These are phyloP conservation scores for Xylaria curta DNA, from an alignment of 495 filamentous ascomycete genomes.

Conservation along the genomic window DNA sequence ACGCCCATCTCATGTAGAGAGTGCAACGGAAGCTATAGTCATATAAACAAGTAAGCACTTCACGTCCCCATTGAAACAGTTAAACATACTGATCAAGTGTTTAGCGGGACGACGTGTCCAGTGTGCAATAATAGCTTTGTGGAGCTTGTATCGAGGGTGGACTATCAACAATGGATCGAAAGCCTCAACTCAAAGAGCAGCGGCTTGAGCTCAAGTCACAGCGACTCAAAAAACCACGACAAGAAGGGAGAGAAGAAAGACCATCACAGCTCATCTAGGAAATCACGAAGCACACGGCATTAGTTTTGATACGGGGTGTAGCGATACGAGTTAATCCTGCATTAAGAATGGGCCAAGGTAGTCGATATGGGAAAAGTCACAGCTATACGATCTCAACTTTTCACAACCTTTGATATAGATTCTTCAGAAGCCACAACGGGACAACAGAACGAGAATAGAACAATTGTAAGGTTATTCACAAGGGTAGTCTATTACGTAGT, in stretches of 20 bases:
- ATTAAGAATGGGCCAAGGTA: not conserved
- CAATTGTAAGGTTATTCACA: not conserved
- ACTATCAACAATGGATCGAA: conserved; percentile 3
- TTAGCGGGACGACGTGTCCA: conserved; percentile 13
- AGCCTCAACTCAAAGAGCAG: not conserved
- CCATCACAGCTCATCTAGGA: conserved; percentile 5
- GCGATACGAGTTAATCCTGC: not conserved
- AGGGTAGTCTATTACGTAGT: not conserved
- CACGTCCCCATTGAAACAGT: not conserved
- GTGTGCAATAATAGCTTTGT: conserved; percentile 22
- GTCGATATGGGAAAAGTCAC: not conserved
- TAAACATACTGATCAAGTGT: not conserved
- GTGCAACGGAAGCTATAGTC: conserved; percentile 10
- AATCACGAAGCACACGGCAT: conserved; percentile 6
- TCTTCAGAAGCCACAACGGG: not conserved
- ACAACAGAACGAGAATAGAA: not conserved
- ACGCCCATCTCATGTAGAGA: conserved; percentile 15
- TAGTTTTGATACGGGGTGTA: not conserved
- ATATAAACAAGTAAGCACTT: conserved; percentile 20
- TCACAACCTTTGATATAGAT: not conserved
- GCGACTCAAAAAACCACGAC: conserved; percentile 13
- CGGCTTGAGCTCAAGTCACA: not conserved
- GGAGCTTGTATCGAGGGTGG: conserved; percentile 15
- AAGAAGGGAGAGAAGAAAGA: conserved; percentile 18
- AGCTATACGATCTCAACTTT: not conserved